Percentiles rank a stretch among this genome's conserved stretches.
phyloP scores from a whole-genome alignment of 257 asterid species.

The Osmanthus fragrans region DNA sequence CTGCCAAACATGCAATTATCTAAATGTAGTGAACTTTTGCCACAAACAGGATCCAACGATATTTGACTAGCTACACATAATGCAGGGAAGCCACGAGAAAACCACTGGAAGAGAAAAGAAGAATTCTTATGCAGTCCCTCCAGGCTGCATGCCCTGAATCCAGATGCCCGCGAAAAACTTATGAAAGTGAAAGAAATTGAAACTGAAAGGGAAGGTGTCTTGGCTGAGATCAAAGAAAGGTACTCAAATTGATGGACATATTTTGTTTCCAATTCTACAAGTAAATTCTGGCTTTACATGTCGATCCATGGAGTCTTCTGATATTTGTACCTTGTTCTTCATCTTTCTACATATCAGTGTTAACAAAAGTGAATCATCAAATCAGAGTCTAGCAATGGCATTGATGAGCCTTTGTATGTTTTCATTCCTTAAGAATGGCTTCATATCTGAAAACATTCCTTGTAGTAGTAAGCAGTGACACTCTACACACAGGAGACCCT shows the following conservation, averaged over 20 bases:
- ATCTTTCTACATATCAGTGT: neutral
- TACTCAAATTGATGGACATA: slow-evolving; percentile 26
- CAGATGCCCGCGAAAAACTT: slow-evolving; percentile 51
- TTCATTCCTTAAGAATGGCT: neutral
- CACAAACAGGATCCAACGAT: neutral
- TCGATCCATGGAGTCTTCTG: neutral
- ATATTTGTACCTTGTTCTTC: neutral
- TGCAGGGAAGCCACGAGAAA: slow-evolving; percentile 50
- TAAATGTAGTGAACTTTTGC: neutral
- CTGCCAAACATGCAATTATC: neutral
- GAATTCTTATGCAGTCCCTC: slow-evolving; percentile 38
- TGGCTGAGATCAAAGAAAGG: slow-evolving; percentile 56
- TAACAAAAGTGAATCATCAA: neutral
- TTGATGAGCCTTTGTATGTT: neutral
- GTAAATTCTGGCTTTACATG: neutral
- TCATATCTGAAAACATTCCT: no score
- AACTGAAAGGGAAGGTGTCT: slow-evolving; percentile 39
- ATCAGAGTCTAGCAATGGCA: neutral
- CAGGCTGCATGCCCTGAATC: slow-evolving; percentile 30
- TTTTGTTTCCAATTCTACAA: slow-evolving; percentile 14
- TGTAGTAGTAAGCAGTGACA: no score
- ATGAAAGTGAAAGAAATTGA: slow-evolving; percentile 39
- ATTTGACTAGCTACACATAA: slow-evolving; percentile 19
- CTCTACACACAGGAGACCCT: no score
- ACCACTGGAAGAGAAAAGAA: slow-evolving; percentile 49